Evolutionary conservation across 1,284 basidiomycete genomes (phyloP), one percentile per base, ranked within the genome.

Genomic region (Pascua guehoae): DNA sequence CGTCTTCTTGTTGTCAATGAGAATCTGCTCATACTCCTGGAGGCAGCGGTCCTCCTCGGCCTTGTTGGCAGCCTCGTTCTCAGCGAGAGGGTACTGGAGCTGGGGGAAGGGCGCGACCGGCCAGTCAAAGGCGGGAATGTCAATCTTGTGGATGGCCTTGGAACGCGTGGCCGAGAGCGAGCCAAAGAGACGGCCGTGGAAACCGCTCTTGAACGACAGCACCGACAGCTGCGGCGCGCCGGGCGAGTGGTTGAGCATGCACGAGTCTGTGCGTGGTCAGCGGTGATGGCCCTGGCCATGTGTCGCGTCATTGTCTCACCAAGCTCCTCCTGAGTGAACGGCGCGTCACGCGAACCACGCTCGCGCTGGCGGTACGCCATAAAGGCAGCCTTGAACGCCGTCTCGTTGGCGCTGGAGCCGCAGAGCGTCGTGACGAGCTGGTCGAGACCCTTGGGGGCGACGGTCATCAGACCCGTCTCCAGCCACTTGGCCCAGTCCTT

Each of bases 121-220:
- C 82, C 80, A 81, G 71, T 82, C 80, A 68, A 83, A 83, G 0
- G 81, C 79, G 12, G 82, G 82, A 32, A 83, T 79, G 66, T 82
- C 82, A 61, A 83, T 70, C 69, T 83, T 83, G 74, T 83, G 82
- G 47, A 80, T 78, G 12, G 79, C 76, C 62, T 79, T 79, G 58
- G 71, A 74, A 37, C 80, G 70, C 1, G 82, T 83, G 0, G 80
- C 76, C 12, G 77, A 79, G 40, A 83, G 74, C 50, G 78, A 79
- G 7, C 79, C 80, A 51, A 81, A 79, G 41, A 81, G 60, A 37
- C 80, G 73, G 24, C 80, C 80, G 65, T 81, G 80, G 68, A 81
- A 81, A 8, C 75, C 82, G 44, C 71, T 75, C 47, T 74, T 80
- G 74, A 83, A 83, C 46, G 79, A 80, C 52, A 83, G 72, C 49